phyloP scores from a whole-genome alignment of 257 asterid genomes.

The Leptodermis oblonga region DNA sequence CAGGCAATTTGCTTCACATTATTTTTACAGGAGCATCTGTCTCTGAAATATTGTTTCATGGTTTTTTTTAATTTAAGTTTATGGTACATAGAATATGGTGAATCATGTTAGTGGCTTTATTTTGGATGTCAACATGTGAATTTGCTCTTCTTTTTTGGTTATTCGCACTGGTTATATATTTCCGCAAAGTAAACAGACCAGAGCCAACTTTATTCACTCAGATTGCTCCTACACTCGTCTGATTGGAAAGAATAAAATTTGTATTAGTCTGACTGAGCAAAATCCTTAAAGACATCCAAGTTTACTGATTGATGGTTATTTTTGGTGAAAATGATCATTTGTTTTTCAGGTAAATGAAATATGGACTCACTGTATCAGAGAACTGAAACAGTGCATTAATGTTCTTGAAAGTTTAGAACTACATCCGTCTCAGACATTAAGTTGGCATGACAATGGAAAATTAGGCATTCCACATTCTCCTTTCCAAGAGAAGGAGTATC shows the following conservation, averaged over 20 bases:
- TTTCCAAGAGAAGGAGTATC: slow-evolving; percentile 29
- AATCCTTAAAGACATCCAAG: not conserved
- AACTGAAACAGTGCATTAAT: slow-evolving; percentile 31
- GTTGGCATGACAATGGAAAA: slow-evolving; percentile 7
- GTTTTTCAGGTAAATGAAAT: slow-evolving; percentile 41
- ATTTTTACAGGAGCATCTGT: not conserved
- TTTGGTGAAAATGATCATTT: slow-evolving; percentile 9
- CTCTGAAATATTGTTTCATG: not conserved
- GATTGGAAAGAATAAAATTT: not conserved
- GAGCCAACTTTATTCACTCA: not conserved
- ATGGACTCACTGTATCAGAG: slow-evolving; percentile 42
- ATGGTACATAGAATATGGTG: not conserved
- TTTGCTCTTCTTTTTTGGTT: not conserved
- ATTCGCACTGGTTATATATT: not conserved
- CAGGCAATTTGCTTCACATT: not conserved
- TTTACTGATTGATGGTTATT: not conserved
- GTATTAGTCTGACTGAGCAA: not conserved
- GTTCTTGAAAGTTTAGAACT: slow-evolving; percentile 25
- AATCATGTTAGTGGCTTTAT: not conserved
- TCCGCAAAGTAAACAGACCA: not conserved
- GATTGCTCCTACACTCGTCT: not conserved
- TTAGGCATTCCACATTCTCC: slow-evolving; percentile 34
- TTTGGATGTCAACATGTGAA: not conserved
- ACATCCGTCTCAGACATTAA: slow-evolving; percentile 17
- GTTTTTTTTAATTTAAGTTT: not conserved